phyloP scores from a whole-genome alignment of 805 yeast species.

The Saccharomycopsis olivae region DNA sequence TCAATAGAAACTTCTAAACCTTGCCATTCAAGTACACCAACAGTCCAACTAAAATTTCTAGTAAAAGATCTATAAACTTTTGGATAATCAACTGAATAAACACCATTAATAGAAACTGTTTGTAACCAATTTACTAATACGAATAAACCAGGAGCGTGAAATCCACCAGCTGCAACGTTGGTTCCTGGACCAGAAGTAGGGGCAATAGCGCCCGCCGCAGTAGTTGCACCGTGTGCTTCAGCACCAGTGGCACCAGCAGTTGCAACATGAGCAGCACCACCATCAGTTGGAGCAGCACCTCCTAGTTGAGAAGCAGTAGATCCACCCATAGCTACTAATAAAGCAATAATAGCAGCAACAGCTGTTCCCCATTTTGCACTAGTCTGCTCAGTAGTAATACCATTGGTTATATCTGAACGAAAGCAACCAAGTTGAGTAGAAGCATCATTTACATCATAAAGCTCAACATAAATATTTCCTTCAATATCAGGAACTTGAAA shows the following conservation, averaged over 20 bases:
- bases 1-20: conserved; percentile 24
- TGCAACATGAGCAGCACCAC: conserved; percentile 12
- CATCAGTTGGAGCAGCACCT: conserved; percentile 12
- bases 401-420: conserved; percentile 23
- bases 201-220: conserved; percentile 17
- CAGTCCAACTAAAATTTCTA: conserved; percentile 25
- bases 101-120: conserved; percentile 24
- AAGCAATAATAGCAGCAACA: conserved; percentile 24
- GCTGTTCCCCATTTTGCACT: conserved; percentile 22
- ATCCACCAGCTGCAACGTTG: conserved; percentile 18
- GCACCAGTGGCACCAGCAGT: conserved; percentile 17
- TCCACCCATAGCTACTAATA: conserved; percentile 18
- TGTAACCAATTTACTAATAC: conserved; percentile 24
- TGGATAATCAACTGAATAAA: conserved; percentile 25
- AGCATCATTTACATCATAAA: conserved; percentile 10
- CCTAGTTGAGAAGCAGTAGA: conserved; percentile 16
- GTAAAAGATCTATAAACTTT: conserved; percentile 23
- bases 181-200: conserved; percentile 18
- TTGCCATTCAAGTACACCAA: conserved; percentile 24
- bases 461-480: conserved; percentile 21
- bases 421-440: conserved; percentile 14
- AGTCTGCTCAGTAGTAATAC: conserved; percentile 22
- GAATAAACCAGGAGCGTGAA: conserved; percentile 22
- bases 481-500: conserved; percentile 26
- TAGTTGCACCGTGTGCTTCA: conserved; percentile 10